These are phyloP conservation scores for Paxillus rubicundulus DNA, from an alignment of 768 basidiomycete species.

Conservation along the genomic window DNA sequence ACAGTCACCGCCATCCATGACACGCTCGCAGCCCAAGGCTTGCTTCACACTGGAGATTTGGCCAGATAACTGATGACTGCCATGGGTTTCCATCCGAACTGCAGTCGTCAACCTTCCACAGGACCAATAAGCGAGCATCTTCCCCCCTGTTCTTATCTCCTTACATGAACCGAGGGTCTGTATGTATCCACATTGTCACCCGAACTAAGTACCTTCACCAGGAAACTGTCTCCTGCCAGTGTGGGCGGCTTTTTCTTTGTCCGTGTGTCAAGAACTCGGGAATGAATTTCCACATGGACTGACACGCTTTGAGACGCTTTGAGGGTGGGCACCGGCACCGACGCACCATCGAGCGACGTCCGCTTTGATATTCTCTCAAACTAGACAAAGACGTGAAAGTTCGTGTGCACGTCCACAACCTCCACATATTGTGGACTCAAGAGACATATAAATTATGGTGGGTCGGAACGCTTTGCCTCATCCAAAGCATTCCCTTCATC, in stretches of 20 bases:
- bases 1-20: too few relatives aligned
- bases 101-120: too few relatives aligned
- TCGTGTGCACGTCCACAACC: not conserved
- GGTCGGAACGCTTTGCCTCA: not conserved
- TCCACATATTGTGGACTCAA: not conserved
- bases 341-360: not conserved
- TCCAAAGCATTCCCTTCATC: not conserved
- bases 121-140: too few relatives aligned
- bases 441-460: slow-evolving; percentile 12
- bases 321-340: not conserved
- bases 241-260: not conserved
- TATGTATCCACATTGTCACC: not conserved
- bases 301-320: not conserved
- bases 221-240: not conserved
- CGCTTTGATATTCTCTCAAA: not conserved
- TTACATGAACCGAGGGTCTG: not conserved
- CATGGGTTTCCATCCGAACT: too few relatives aligned
- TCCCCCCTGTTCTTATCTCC: too few relatives aligned
- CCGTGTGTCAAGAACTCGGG: not conserved
- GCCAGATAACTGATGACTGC: too few relatives aligned
- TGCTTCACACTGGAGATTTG: too few relatives aligned
- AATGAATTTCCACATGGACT: not conserved
- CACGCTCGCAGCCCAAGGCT: too few relatives aligned
- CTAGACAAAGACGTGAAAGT: not conserved
- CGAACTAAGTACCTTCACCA: not conserved